Evolutionary conservation across 1,284 basidiomycete species (phyloP).

Genomic region (Leccinum solheimii): DNA sequence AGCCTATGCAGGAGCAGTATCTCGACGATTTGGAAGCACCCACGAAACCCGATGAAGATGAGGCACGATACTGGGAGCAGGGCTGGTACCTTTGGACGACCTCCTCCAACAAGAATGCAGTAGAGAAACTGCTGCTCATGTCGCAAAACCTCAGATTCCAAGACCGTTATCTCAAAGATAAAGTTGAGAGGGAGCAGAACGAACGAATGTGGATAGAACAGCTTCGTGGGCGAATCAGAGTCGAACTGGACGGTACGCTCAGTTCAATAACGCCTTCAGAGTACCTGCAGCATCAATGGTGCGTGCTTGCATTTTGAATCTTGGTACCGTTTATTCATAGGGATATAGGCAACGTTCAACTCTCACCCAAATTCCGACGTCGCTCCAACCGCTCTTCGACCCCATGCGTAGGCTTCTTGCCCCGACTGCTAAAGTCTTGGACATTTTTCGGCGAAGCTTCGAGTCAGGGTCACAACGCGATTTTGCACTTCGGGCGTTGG

Average conservation of each 20-base stretch:
- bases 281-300: slow-evolving; percentile 28
- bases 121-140: slow-evolving; percentile 63
- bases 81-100: slow-evolving; percentile 75
- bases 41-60: slow-evolving; percentile 32
- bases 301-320: slow-evolving; percentile 5
- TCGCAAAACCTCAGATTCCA: slow-evolving; percentile 53
- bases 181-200: slow-evolving; percentile 15
- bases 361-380: slow-evolving; percentile 38
- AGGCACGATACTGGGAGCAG: slow-evolving; percentile 63
- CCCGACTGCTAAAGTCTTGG: slow-evolving; percentile 49
- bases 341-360: slow-evolving; percentile 31
- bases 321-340: slow-evolving; percentile 6
- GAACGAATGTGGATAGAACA: slow-evolving; percentile 28
- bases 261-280: slow-evolving; percentile 24
- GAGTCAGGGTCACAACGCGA: slow-evolving; percentile 51
- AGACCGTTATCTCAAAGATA: slow-evolving; percentile 35
- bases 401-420: slow-evolving; percentile 48
- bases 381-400: slow-evolving; percentile 41
- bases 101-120: slow-evolving; percentile 50
- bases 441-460: slow-evolving; percentile 49
- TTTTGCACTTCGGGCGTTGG: slow-evolving; percentile 52
- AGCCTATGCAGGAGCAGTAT: slow-evolving; percentile 36
- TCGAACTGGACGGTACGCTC: slow-evolving; percentile 32
- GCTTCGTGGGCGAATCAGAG: slow-evolving; percentile 25
- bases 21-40: slow-evolving; percentile 39